Evolutionary conservation across 495 filamentous ascomycete species (phyloP), one percentile per base, ranked within the genome.

Genomic region (Penicillium macrosclerotiorum): DNA sequence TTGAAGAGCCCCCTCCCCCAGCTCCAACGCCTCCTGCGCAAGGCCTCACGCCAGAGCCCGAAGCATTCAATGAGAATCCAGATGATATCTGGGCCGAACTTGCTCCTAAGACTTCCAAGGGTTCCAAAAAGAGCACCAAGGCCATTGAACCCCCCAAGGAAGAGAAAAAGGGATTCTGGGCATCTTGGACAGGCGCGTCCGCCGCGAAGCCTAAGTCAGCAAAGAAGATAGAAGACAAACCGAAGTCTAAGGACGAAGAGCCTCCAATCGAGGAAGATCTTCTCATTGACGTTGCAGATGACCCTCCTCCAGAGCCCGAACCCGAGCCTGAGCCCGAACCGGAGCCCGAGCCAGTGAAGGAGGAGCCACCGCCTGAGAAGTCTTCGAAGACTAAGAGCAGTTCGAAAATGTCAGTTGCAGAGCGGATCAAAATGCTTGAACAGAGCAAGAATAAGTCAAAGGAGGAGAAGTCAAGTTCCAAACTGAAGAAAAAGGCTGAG

Each of bases 11-110:
- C 24, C 72, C 69, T 31, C 71, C 65, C 38, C 74, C 73, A 52
- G 81, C 73, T 43, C 79, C 60, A 35, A 75, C 72, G 17, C 73
- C 75, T 18, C 75, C 76, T 51, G 69, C 73, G 47, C 63, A 77
- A 62, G 65, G 69, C 19, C 51, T 73, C 9, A 69, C 59, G 13
- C 72, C 66, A 14, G 77, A 76, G 17, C 66, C 69, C 9, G 69
- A 74, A 18, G 52, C 59, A 17, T 54, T 42, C 16, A 36, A 47
- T 26, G 49, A 59, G 1, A 42, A 51, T 18, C 29, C 14, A 3
- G 59, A 60, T 29, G 59, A 63, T 20, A 57, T 67, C 9, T 77
- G 72, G 72, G 68, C 67, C 20, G 65, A 62, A 2, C 49, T 67
- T 32, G 59, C 57, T 19, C 54, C 61, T 0, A 74, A 68, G 42